Conservation (phyloP, 2,329 filamentous ascomycete species). For the Trichothecium sympodiale region DNA sequence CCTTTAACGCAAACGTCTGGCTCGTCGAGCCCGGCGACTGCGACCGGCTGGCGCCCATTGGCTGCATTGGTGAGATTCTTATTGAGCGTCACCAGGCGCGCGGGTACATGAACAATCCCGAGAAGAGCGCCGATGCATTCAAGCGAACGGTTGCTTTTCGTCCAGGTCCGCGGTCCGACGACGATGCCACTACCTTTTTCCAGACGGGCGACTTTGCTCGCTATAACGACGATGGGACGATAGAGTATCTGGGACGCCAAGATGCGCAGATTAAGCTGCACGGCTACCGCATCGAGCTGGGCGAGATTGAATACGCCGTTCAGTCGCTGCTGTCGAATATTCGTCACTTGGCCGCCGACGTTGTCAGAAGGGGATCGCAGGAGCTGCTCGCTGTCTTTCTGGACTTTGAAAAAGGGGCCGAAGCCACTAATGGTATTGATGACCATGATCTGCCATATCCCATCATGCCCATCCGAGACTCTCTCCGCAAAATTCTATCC, state of each 20-base stretch:
- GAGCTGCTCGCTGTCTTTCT: neutral
- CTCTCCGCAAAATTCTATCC: neutral
- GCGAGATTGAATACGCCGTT: constrained; percentile 1
- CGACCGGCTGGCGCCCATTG: constrained; percentile 5
- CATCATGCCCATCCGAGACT: neutral
- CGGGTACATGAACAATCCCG: constrained; percentile 28
- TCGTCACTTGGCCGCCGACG: neutral
- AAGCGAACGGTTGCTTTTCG: constrained; percentile 7
- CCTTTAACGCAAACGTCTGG: constrained; percentile 5
- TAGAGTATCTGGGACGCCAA: neutral
- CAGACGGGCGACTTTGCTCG: neutral
- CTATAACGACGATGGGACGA: constrained; percentile 1
- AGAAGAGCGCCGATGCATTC: constrained; percentile 15
- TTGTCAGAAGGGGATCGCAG: neutral
- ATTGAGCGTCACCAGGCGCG: constrained; percentile 23
- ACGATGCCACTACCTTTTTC: neutral
- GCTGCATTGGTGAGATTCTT: constrained; percentile 7
- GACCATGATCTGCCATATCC: too few relatives aligned
- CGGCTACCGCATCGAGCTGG: constrained; percentile 1
- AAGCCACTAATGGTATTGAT: neutral
- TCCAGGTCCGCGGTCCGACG: constrained; percentile 1
- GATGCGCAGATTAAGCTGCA: constrained; percentile 3
- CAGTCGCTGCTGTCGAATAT: neutral
- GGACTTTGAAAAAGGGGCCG: neutral
- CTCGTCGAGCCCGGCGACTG: constrained; percentile 6